A percentile compares a stretch with the other conserved stretches of the same genome.
phyloP scores from a whole-genome alignment of 495 filamentous ascomycete genomes.

The Tuber microsphaerosporum region DNA sequence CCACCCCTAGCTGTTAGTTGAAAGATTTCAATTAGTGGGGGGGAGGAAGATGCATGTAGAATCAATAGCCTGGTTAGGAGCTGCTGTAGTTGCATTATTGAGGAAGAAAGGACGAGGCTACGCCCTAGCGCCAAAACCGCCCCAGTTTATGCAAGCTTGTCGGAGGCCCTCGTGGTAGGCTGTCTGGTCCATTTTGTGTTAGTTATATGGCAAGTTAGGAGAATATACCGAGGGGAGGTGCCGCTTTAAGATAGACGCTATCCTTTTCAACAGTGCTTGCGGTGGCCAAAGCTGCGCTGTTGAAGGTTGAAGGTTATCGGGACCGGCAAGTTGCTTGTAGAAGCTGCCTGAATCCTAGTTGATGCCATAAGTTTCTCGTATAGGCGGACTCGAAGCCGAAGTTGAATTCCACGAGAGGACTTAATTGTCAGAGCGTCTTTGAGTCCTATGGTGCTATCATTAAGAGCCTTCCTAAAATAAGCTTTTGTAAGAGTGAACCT shows the following conservation, averaged over 20 bases:
- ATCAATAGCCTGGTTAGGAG: constrained; percentile 21
- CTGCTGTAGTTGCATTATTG: constrained; percentile 22
- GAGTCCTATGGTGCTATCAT: constrained; percentile 44
- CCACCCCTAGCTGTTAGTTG: constrained; percentile 7
- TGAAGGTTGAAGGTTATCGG: constrained; percentile 45
- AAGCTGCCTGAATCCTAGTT: constrained; percentile 38
- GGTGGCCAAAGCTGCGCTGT: constrained; percentile 43
- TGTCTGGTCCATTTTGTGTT: background rate
- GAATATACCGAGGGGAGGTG: background rate
- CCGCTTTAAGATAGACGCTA: constrained; percentile 50
- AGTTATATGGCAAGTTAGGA: background rate
- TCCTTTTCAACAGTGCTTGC: constrained; percentile 51
- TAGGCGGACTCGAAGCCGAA: constrained; percentile 48
- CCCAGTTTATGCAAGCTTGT: constrained; percentile 43
- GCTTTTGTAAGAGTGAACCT: constrained; percentile 48
- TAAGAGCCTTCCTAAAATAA: constrained; percentile 48
- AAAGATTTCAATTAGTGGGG: background rate
- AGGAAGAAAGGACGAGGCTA: constrained; percentile 22
- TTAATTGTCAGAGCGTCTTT: constrained; percentile 50
- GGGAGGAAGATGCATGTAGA: constrained; percentile 20
- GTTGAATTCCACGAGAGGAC: constrained; percentile 49
- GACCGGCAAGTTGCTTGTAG: constrained; percentile 47
- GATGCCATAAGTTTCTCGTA: constrained; percentile 48
- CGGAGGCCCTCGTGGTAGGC: background rate
- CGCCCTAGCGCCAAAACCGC: constrained; percentile 40